Evolutionary conservation across 192 early-diverging fungal genomes (phyloP).

Genomic region (Pilobolus umbonatus): DNA sequence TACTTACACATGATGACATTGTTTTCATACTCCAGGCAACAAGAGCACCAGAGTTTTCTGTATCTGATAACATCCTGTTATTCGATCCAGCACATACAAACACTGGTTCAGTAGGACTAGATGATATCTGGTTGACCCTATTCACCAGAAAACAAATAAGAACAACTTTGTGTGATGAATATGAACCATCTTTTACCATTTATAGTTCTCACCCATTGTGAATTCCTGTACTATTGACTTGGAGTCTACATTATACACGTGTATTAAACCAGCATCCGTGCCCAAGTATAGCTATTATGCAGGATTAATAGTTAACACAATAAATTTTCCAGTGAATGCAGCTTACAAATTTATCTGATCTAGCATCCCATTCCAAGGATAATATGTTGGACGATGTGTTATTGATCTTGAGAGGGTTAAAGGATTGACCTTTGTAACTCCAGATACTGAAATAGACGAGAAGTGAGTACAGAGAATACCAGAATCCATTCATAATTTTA

Average conservation of each 20-base stretch:
- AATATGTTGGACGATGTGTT: constrained; percentile 36
- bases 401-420: constrained; percentile 29
- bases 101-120: constrained; percentile 49
- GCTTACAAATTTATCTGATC: constrained; percentile 41
- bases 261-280: constrained; percentile 44
- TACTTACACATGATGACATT: constrained; percentile 42
- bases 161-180: neutral
- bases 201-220: constrained; percentile 40
- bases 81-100: constrained; percentile 45
- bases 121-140: constrained; percentile 47
- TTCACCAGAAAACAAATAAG: neutral
- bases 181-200: constrained; percentile 27
- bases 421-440: constrained; percentile 36
- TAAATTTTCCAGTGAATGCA: neutral
- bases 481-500: constrained; percentile 31
- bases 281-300: constrained; percentile 46
- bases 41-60: constrained; percentile 31
- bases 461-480: too few species aligned
- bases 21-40: constrained; percentile 54
- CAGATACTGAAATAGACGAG: constrained; percentile 23
- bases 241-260: constrained; percentile 51
- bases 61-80: constrained; percentile 16
- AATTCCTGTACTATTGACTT: constrained; percentile 55
- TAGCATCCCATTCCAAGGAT: constrained; percentile 42
- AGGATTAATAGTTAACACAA: neutral